Conservation (phyloP, 192 early-diverging fungal genomes). For the Endogone sp. region DNA sequence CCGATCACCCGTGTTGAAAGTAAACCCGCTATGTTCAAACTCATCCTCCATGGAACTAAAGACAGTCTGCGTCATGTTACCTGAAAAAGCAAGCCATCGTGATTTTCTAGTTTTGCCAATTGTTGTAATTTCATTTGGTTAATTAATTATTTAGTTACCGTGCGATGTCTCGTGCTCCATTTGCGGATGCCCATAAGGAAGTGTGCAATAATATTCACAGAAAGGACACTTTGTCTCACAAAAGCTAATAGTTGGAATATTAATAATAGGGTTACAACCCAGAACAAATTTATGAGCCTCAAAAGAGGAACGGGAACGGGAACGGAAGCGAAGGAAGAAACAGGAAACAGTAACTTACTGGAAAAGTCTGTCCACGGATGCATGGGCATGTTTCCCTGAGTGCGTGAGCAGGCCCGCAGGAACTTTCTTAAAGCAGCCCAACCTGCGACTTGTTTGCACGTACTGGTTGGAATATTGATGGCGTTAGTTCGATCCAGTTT, state of each 20-base stretch:
- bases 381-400: constrained; percentile 24
- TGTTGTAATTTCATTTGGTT: not conserved
- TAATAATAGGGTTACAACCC: not conserved
- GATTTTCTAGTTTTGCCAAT: not conserved
- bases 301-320: not conserved
- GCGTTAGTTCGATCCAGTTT: too few relatives aligned
- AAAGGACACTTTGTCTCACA: constrained; percentile 25
- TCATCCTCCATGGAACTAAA: constrained; percentile 27
- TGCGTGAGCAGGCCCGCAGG: constrained; percentile 27
- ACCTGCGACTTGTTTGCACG: constrained; percentile 15
- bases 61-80: constrained; percentile 32
- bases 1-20: constrained; percentile 28
- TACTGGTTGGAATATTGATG: constrained; percentile 6
- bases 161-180: constrained; percentile 24
- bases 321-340: too few relatives aligned
- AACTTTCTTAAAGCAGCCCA: constrained; percentile 28
- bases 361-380: constrained; percentile 7
- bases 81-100: constrained; percentile 11
- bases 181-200: constrained; percentile 19
- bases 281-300: not conserved
- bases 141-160: constrained; percentile 10
- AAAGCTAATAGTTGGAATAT: constrained; percentile 7
- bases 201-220: constrained; percentile 24
- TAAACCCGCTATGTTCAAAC: constrained; percentile 25
- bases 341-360: not conserved